Base-by-base conservation (phyloP, 108 stramenopile species). In the Pinguiococcus pyrenoidosus region DNA sequence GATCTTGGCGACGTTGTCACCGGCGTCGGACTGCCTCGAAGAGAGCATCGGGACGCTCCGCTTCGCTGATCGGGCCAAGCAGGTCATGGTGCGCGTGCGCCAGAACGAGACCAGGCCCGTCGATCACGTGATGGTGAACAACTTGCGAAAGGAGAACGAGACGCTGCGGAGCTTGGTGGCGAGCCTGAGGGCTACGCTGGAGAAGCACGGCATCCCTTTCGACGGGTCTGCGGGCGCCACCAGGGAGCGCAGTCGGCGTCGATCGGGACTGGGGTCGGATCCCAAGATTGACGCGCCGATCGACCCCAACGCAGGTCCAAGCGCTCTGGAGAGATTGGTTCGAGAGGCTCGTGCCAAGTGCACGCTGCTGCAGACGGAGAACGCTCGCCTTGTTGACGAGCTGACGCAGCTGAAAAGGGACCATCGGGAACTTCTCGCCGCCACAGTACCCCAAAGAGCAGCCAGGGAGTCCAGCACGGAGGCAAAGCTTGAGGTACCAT, bases 11-110 rank as follows among this genome's bases (percentile, higher is more conserved):
- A 91, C 89, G 10, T 49, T 95, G 2, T 84, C 84, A 16, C 89
- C 90, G 6, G 77, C 84, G 2, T 49, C 79, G 18, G 73, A 72
- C 8, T 79, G 76, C 20, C 71, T 82, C 40, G 83, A 92, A 47
- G 93, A 96, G 66, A 76, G 75, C 2, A 54, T 92, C 32, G 82
- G 82, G 25, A 95, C 93, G 18, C 72, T 95, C 12, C 75, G 82
- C 60, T 95, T 92, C 58, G 94, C 94, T 22, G 84, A 87, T 41
- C 72, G 77, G 1, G 72, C 72, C 12, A 66, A 66, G 52, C 59
- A 61, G 24, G 69, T 73, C 13, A 51, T 67, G 59, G 20, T 45
- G 4, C 46, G 29, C 25, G 61, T 69, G 12, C 44, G 50, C 32
- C 24, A 56, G 12, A 67, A 71, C 26, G 65, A 71, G 43, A 26